Base-by-base conservation (phyloP, 495 filamentous ascomycete genomes). In the Penicillium angulare region DNA sequence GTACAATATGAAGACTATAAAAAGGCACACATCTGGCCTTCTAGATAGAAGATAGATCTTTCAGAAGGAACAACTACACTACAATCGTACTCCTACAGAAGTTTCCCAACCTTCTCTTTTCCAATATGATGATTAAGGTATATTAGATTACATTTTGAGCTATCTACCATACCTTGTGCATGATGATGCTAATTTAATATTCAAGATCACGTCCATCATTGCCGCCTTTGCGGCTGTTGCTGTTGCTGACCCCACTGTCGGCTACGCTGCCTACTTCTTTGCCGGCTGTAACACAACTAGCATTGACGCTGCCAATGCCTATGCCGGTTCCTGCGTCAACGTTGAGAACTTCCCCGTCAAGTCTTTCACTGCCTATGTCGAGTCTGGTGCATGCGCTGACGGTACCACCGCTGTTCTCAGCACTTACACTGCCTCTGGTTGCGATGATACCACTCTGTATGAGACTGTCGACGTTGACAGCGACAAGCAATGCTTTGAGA, bases 341-440 rank as follows among this genome's bases (percentile, higher is more conserved):
- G 29, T 61, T 10, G 58, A 61, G 39, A 43, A 61, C 41, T 49
- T 61, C 48, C 58, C 58, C 21, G 47, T 61, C 44, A 55, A 55
- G 39, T 61, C 58, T 2, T 61, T 57, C 50, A 43, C 50, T 9
- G 58, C 58, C 16, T 57, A 55, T 29, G 29, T 61, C 7, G 51
- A 42, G 22, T 52, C 58, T 31, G 54, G 58, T 6, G 33, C 45
- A 13, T 61, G 58, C 33, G 47, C 48, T 4, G 54, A 61, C 31
- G 46, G 49, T 24, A 57, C 54, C 9, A 52, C 58, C 13, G 21
- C 58, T 9, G 53, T 61, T 7, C 23, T 61, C 35, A 54, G 47
- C 40, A 49, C 43, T 10, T 61, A 61, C 43, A 55, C 51, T 41
- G 58, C 44, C 26, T 41, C 58, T 9, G 48, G 51, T 8, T 61